phyloP scores from a whole-genome alignment of 1,284 basidiomycete genomes.

The Mycosarcoma mackinlayi region DNA sequence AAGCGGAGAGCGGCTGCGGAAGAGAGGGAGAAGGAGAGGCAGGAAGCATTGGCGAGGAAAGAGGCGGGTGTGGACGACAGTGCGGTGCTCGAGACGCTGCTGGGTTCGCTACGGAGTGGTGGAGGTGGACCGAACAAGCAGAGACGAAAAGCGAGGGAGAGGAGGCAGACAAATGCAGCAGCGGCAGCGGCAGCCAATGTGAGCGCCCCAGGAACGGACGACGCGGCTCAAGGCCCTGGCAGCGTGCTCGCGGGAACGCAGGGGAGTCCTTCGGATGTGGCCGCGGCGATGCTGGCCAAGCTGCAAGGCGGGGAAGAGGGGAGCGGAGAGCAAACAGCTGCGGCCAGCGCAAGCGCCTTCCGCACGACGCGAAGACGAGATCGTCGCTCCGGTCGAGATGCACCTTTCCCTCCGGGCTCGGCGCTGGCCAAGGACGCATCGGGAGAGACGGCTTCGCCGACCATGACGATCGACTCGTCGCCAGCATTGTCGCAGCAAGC shows the following conservation, averaged over 20 bases:
- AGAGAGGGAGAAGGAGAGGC: conserved; percentile 62
- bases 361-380: conserved; percentile 37
- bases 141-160: conserved; percentile 58
- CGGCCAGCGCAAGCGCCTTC: conserved; percentile 28
- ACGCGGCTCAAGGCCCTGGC: conserved; percentile 9
- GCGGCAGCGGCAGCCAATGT: not conserved
- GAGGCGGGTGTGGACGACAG: conserved; percentile 65
- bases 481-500: conserved; percentile 20
- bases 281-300: conserved; percentile 63
- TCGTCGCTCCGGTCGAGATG: conserved; percentile 35
- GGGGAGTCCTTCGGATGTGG: conserved; percentile 55
- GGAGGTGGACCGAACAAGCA: conserved; percentile 60
- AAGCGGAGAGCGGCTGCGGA: conserved; percentile 64
- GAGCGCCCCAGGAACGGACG: conserved; percentile 17
- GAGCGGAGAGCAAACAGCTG: not conserved
- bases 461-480: conserved; percentile 15
- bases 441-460: conserved; percentile 6
- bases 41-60: conserved; percentile 61
- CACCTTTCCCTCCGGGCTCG: not conserved
- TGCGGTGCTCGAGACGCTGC: conserved; percentile 65
- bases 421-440: not conserved
- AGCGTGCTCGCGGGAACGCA: conserved; percentile 2
- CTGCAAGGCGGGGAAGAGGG: conserved; percentile 54
- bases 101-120: conserved; percentile 61
- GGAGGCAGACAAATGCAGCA: conserved; percentile 42